A percentile compares a stretch with the other conserved stretches of the same genome.
Evolutionary conservation across 371 early-diverging fungal species (phyloP).

Genomic region (Mucor indicus): DNA sequence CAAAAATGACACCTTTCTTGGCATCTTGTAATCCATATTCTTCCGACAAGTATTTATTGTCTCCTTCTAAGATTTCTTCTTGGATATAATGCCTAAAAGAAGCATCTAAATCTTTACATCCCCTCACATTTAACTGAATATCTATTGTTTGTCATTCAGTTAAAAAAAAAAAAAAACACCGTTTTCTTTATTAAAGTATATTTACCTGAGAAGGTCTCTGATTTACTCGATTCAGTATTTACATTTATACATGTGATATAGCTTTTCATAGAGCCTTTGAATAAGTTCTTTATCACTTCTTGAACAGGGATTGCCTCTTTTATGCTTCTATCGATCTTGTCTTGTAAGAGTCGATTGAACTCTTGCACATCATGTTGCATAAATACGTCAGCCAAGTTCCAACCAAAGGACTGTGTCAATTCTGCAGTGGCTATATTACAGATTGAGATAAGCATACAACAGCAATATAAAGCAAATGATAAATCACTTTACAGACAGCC

Average conservation of each 20-base stretch:
- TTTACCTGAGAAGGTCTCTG: slow-evolving; percentile 54
- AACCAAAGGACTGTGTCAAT: slow-evolving; percentile 59
- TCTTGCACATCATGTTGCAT: slow-evolving; percentile 97
- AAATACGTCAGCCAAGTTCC: slow-evolving; percentile 90
- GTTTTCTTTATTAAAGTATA: too few relatives aligned
- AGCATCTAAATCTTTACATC: slow-evolving; percentile 75
- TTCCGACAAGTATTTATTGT: slow-evolving; percentile 96
- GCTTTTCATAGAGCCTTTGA: slow-evolving; percentile 91
- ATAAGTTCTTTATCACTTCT: slow-evolving; percentile 80
- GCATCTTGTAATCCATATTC: slow-evolving; percentile 95
- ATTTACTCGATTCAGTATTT: slow-evolving; percentile 83
- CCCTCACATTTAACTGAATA: slow-evolving; percentile 92
- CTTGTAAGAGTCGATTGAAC: slow-evolving; percentile 91
- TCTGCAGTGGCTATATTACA: slow-evolving; percentile 70
- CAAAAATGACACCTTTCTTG: slow-evolving; percentile 93
- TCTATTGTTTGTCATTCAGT: too few relatives aligned
- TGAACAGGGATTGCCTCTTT: slow-evolving; percentile 72
- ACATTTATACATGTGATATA: slow-evolving; percentile 91
- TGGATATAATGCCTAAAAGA: slow-evolving; percentile 86
- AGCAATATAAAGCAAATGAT: too few relatives aligned
- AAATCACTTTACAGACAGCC: slow-evolving; percentile 68
- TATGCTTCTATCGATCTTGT: slow-evolving; percentile 91
- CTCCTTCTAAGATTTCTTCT: slow-evolving; percentile 91
- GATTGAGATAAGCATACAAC: slow-evolving; percentile 77
- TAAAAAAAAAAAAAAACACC: too few relatives aligned